Evolutionary conservation across 352 stramenopile genomes (phyloP), one percentile per base, ranked within the genome.

Genomic region (Phytophthora quininea): DNA sequence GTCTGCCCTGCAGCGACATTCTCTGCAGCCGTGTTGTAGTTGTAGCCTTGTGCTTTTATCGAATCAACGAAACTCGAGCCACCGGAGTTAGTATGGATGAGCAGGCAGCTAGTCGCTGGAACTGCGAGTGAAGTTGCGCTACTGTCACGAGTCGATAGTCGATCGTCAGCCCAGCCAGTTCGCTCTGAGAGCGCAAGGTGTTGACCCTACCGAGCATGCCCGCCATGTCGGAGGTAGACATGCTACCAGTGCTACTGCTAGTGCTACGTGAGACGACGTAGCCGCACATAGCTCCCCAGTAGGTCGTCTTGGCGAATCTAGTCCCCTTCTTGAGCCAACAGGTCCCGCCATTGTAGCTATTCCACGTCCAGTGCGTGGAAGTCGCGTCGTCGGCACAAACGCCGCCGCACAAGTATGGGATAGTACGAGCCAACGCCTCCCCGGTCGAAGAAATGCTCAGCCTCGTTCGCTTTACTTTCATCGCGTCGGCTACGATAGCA

Each of bases 1-100:
- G 40, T 69, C 58, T 89, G 80, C 9, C 80, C 80, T 0, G 74
- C 74, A 3, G 80, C 80, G 2, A 89, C 77, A 52, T 89, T 89
- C 45, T 89, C 80, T 2, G 67, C 71, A 10, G 69, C 59, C 24
- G 54, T 51, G 9, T 33, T 62, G 58, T 76, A 88, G 48, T 73
- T 46, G 57, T 79, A 89, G 35, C 68, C 69, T 14, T 79, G 62
- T 3, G 47, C 49, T 2, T 65, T 58, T 9, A 82, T 70, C 48
- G 78, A 78, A 42, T 71, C 61, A 40, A 62, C 66, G 27, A 79
- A 32, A 8, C 54, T 63, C 24, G 62, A 74, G 33, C 80, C 80
- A 31, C 82, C 54, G 11, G 61, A 74, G 33, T 76, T 72, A 19
- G 69, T 51, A 58, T 89, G 80, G 15, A 69, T 76, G 78, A 89